These are phyloP conservation scores for Tetraselmis chui DNA, from an alignment of 139 green algal species.

Conservation along the genomic window DNA sequence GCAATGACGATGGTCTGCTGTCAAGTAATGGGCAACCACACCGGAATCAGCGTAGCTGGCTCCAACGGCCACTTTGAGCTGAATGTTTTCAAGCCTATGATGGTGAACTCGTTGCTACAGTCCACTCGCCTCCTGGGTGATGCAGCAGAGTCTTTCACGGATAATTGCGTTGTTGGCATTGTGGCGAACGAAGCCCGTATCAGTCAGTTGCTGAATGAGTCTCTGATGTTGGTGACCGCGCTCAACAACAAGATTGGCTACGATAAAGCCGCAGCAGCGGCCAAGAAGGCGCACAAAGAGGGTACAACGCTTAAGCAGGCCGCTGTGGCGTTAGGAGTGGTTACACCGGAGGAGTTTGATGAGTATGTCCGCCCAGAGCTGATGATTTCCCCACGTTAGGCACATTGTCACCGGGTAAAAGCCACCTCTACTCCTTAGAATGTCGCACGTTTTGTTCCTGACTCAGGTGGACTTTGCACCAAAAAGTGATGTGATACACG, in stretches of 20 bases:
- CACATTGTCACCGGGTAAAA: too few species aligned
- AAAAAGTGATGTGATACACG: too few species aligned
- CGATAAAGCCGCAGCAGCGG: slow-evolving; percentile 86
- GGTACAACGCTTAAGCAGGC: slow-evolving; percentile 74
- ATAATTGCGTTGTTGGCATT: slow-evolving; percentile 76
- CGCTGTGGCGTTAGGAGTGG: slow-evolving; percentile 59
- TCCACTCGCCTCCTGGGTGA: slow-evolving; percentile 70
- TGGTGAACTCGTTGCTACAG: slow-evolving; percentile 54
- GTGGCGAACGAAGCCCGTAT: slow-evolving; percentile 75
- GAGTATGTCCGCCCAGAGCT: slow-evolving; percentile 79
- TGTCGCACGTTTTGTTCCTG: too few species aligned
- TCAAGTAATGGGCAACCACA: slow-evolving; percentile 93
- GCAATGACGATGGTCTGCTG: slow-evolving; percentile 88
- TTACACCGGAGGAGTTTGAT: slow-evolving; percentile 79
- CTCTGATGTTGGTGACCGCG: slow-evolving; percentile 95
- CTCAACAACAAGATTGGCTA: slow-evolving; percentile 88
- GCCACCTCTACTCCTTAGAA: too few species aligned
- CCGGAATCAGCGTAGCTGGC: slow-evolving; percentile 67
- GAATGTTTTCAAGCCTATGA: slow-evolving; percentile 94
- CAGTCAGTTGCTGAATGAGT: slow-evolving; percentile 71
- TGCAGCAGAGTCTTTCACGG: slow-evolving; percentile 63
- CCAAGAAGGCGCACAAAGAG: slow-evolving; percentile 95
- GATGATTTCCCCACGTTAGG: slow-evolving; percentile 63
- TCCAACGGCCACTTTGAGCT: slow-evolving; percentile 88
- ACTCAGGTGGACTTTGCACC: too few species aligned